These are phyloP conservation scores for Lachancea nothofagi DNA, from an alignment of 805 yeast species.

Conservation along the genomic window DNA sequence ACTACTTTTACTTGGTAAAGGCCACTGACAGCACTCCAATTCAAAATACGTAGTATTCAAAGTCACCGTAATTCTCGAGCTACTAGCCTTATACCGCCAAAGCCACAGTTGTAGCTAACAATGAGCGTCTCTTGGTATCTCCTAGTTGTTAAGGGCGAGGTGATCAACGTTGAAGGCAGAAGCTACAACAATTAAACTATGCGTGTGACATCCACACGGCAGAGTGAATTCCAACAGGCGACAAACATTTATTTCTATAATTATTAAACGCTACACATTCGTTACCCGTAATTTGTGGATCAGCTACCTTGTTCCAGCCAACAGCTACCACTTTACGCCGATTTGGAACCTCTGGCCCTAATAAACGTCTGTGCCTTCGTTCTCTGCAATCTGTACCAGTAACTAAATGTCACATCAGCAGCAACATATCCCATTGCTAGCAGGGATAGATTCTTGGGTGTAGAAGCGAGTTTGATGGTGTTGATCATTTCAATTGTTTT, in stretches of 20 bases:
- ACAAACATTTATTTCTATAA: neutral
- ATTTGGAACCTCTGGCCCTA: slow-evolving; percentile 15
- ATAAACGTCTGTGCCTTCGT: slow-evolving; percentile 14
- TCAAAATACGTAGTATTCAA: too few species aligned
- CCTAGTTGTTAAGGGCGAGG: too few species aligned
- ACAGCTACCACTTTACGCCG: neutral
- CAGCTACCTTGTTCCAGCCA: neutral
- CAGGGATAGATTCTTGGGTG: slow-evolving; percentile 16
- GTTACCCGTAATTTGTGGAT: neutral
- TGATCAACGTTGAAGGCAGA: too few species aligned
- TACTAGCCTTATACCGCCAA: too few species aligned
- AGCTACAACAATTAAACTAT: neutral
- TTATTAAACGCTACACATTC: slow-evolving; percentile 6
- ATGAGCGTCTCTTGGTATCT: too few species aligned
- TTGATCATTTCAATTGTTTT: slow-evolving; percentile 14
- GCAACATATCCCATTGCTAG: slow-evolving; percentile 17
- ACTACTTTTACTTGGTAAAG: too few species aligned
- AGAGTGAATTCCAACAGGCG: neutral
- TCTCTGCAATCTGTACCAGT: slow-evolving; percentile 18
- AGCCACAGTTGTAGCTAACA: too few species aligned
- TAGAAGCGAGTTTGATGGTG: slow-evolving; percentile 16
- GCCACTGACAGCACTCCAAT: too few species aligned
- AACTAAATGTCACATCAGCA: slow-evolving; percentile 16
- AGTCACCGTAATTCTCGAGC: too few species aligned
- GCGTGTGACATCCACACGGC: neutral